These are phyloP conservation scores for Kluyveromyces sp. DNA, from an alignment of 1,139 yeast species.

Conservation along the genomic window DNA sequence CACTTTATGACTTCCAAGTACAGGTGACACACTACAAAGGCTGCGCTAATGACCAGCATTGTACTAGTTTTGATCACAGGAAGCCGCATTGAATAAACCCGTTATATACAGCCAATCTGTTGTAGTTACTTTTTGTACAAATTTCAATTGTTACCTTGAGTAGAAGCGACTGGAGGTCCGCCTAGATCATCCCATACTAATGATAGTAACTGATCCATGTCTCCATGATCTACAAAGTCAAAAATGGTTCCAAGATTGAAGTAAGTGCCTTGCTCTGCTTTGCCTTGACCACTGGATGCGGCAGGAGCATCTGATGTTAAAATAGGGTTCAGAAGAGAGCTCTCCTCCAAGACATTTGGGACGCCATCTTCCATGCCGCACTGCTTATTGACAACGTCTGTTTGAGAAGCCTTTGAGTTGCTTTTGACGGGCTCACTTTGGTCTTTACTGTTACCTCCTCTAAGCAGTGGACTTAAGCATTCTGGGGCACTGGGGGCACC, in stretches of 20 bases:
- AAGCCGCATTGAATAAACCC: too few relatives aligned
- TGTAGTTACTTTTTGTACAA: neutral
- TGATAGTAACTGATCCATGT: slow-evolving; percentile 25
- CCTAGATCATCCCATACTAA: slow-evolving; percentile 28
- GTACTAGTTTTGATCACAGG: neutral
- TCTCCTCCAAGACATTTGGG: neutral
- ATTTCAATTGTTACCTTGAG: neutral
- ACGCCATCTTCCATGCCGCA: neutral
- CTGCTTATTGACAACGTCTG: neutral
- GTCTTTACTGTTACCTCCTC: neutral
- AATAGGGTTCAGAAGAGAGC: neutral
- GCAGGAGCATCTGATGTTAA: neutral
- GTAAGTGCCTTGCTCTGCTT: slow-evolving; percentile 8
- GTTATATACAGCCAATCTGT: neutral
- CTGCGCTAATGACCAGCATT: neutral
- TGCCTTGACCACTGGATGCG: neutral
- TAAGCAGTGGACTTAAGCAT: neutral
- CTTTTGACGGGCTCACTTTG: neutral
- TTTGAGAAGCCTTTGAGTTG: neutral
- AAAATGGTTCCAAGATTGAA: slow-evolving; percentile 29
- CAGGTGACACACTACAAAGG: neutral
- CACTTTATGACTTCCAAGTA: neutral
- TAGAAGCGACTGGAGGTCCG: slow-evolving; percentile 13
- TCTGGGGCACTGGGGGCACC: neutral
- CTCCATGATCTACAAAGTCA: slow-evolving; percentile 28